Base-by-base conservation (phyloP, 2,329 filamentous ascomycete genomes). In the Fusarium concolor region DNA sequence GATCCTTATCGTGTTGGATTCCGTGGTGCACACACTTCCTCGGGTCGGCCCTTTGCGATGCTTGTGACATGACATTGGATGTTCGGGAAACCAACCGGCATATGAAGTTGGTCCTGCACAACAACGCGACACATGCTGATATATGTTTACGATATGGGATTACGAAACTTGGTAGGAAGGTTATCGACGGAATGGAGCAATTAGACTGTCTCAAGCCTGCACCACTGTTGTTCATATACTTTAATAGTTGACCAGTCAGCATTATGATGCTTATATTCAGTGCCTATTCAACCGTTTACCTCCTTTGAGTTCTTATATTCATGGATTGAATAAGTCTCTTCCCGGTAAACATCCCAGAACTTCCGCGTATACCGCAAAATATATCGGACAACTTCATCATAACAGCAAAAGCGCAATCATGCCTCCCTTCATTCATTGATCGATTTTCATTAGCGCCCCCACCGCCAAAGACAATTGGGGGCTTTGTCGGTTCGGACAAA, bases 401-500 rank as follows among this genome's bases (percentile, higher is more conserved):
- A 10, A n/a, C 57, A 18, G 17, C 17, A 29, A 62, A 52, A 18
- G 9, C 17, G 12, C 22, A 38, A 41, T 35, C 45, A 22, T 20
- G 28, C 26, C 31, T 31, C 44, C 20, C 38, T 52, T 20, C 18
- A 6, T 45, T 42, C 24, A 60, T 52, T 44, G 26, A 50, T 37
- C 26, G 38, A 52, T 60, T 20, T 50, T 55, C 24, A 38, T 31
- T 47, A 46, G 41, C 29, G 56, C 31, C 59, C 54, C 57, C 56
- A 47, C 49, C 35, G 24, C 29, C 37, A n/a, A 52, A 42, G 18
- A 44, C 26, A 22, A 31, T 64, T 64, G 61, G 45, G 59, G 59
- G 42, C 41, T 62, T 29, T 56, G 52, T 64, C 59, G 45, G 52
- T 64, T 64, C 59, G 53, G 61, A 20, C 41, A 33, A 61, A 58